phyloP scores from a whole-genome alignment of 176 grass and related monocot genomes.

The Echinochloa phyllopogon region DNA sequence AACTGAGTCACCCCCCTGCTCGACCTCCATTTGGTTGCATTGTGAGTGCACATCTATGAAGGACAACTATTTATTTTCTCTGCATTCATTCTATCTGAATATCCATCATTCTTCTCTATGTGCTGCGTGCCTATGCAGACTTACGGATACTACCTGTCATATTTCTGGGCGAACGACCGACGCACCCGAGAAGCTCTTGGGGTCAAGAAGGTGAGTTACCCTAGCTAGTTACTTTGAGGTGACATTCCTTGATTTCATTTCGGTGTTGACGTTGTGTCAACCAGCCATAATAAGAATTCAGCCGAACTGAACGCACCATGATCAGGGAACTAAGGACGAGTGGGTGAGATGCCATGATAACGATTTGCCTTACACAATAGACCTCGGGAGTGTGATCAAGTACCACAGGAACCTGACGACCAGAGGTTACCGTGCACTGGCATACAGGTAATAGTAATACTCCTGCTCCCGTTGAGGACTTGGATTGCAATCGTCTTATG shows the following conservation, averaged over 20 bases:
- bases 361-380: not conserved
- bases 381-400: slow-evolving; percentile 24
- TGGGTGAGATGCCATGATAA: slow-evolving; percentile 46
- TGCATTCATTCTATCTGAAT: too few relatives aligned
- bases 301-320: not conserved
- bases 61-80: too few relatives aligned
- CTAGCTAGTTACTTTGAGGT: too few relatives aligned
- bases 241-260: not conserved
- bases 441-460: slow-evolving; percentile 40
- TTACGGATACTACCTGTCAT: slow-evolving; percentile 52
- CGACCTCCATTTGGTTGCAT: slow-evolving; percentile 44
- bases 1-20: slow-evolving; percentile 19
- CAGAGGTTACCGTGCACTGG: slow-evolving; percentile 47
- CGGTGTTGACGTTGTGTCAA: not conserved
- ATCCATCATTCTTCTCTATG: too few relatives aligned
- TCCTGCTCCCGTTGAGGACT: too few relatives aligned
- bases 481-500: not conserved
- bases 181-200: slow-evolving; percentile 42
- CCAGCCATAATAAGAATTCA: not conserved
- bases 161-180: slow-evolving; percentile 61
- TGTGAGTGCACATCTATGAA: slow-evolving; percentile 28
- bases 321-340: slow-evolving; percentile 50
- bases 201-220: slow-evolving; percentile 31
- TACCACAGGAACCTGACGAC: slow-evolving; percentile 52
- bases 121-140: slow-evolving; percentile 13